Evolutionary conservation across 208 protist genomes (phyloP).

Genomic region (Acanthamoeba culbertsoni): DNA sequence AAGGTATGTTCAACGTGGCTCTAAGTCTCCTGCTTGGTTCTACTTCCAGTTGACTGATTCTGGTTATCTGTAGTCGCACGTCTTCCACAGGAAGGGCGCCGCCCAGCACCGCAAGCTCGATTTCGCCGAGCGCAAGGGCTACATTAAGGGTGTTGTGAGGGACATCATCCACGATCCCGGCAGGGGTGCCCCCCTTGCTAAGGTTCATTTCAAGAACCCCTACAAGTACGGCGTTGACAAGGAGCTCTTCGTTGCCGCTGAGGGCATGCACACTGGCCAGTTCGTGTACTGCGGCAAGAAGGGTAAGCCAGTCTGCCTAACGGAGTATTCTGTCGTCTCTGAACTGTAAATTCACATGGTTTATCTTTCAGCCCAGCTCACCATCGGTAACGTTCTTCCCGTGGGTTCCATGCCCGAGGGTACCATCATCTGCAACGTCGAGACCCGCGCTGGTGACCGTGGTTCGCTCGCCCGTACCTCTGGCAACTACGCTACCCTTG

Average conservation of each 20-base stretch:
- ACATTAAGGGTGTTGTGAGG: constrained; percentile 87
- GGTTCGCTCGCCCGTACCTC: constrained; percentile 93
- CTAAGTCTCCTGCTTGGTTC: background rate
- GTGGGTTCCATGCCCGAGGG: constrained; percentile 97
- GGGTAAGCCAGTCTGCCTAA: constrained; percentile 71
- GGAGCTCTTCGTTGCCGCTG: constrained; percentile 96
- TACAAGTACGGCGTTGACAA: constrained; percentile 92
- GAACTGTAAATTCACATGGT: constrained; percentile 45
- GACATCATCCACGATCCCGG: constrained; percentile 99
- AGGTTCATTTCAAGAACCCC: constrained; percentile 96
- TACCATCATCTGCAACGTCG: constrained; percentile 99
- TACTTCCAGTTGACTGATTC: background rate
- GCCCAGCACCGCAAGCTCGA: constrained; percentile 95
- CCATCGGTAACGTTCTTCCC: constrained; percentile 98
- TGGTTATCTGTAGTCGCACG: constrained; percentile 89
- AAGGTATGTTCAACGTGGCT: background rate
- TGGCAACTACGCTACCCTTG: constrained; percentile 96
- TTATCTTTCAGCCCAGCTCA: constrained; percentile 77
- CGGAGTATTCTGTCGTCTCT: background rate
- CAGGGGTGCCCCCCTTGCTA: constrained; percentile 97
- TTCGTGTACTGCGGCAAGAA: constrained; percentile 98
- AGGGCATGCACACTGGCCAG: constrained; percentile 99
- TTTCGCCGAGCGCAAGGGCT: constrained; percentile 96
- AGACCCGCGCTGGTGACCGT: constrained; percentile 95
- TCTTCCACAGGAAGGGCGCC: constrained; percentile 93